A percentile compares a stretch with the other conserved stretches of the same genome.
These are phyloP conservation scores for Cotoneaster glaucophyllus DNA, from an alignment of 306 rosid species.

Conservation along the genomic window DNA sequence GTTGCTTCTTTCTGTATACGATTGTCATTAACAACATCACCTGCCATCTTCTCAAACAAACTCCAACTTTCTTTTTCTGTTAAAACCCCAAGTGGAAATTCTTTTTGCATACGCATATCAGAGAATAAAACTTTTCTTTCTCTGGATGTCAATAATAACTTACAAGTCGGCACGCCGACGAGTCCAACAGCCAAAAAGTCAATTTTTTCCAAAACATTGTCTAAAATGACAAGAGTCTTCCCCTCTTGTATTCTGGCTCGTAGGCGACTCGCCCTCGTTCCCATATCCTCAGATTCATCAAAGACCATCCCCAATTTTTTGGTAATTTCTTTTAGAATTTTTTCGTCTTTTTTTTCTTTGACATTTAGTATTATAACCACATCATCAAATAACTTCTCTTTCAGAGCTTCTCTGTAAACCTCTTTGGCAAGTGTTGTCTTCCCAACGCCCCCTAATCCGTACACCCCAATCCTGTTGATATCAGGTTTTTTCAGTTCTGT, in stretches of 20 bases:
- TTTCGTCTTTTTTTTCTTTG: too few relatives aligned
- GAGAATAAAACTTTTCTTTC: background rate
- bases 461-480: background rate
- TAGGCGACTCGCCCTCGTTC: background rate
- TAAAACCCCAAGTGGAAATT: background rate
- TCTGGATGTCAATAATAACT: slow-evolving; percentile 15
- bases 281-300: background rate
- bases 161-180: background rate
- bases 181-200: slow-evolving; percentile 13
- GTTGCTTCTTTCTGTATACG: background rate
- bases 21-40: background rate
- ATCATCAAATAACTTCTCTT: background rate
- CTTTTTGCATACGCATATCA: background rate
- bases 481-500: background rate
- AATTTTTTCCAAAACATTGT: slow-evolving; percentile 8
- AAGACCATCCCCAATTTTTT: too few relatives aligned
- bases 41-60: slow-evolving; percentile 21
- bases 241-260: slow-evolving; percentile 5
- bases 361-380: too few relatives aligned
- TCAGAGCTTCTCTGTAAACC: background rate
- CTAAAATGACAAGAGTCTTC: slow-evolving; percentile 5
- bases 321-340: too few relatives aligned
- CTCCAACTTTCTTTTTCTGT: background rate
- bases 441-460: slow-evolving; percentile 6
- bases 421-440: background rate